Evolutionary conservation across 2,329 filamentous ascomycete genomes (phyloP), one percentile per base, ranked within the genome.

Genomic region (Ambrosiella xylebori): DNA sequence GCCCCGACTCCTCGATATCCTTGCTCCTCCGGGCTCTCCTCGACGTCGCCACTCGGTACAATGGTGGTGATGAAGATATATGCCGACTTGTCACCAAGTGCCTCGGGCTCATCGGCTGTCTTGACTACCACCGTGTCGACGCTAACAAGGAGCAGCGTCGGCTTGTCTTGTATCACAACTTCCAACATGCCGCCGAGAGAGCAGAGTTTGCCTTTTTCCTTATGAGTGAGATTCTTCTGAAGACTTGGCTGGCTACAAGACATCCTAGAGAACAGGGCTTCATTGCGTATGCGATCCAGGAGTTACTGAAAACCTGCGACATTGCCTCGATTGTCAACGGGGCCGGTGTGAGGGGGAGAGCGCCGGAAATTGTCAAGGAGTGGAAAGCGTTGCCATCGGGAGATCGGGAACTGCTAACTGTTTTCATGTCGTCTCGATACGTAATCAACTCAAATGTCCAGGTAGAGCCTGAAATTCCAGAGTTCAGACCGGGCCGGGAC

Each of bases 271-370:
- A 89, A 5, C 93, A 97, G 68, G 90, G 89, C 0, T 95, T 94
- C 66, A 76, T 99, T 15, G 91, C 91, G 1, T 98, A 86, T 69
- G 87, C 85, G 1, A 96, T 98, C 82, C 93, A 99, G 69, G 85
- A 95, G 65, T 76, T 97, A 45, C 76, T 97, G 2, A 82, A 84
- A 50, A 81, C 84, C 63, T 88, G 86, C 65, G 83, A 85, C 36
- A 83, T 96, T 65, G 82, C 76, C 60, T 73, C 77, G 9, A 68
- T 67, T 37, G 68, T 69, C 66, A 68, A 71, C 41, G 70, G 71
- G 2, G 68, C 68, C 0, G 68, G 68, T 3, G 60, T 62, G 17
- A 17, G 67, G 2, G 78, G 82, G 36, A 15, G 52, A 9, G 74
- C 76, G 9, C 78, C 77, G 54, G 74, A 78, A 2, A 77, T 84